Evolutionary conservation across 2,329 filamentous ascomycete genomes (phyloP), one percentile per base, ranked within the genome.

Genomic region (Colletotrichum incanum): DNA sequence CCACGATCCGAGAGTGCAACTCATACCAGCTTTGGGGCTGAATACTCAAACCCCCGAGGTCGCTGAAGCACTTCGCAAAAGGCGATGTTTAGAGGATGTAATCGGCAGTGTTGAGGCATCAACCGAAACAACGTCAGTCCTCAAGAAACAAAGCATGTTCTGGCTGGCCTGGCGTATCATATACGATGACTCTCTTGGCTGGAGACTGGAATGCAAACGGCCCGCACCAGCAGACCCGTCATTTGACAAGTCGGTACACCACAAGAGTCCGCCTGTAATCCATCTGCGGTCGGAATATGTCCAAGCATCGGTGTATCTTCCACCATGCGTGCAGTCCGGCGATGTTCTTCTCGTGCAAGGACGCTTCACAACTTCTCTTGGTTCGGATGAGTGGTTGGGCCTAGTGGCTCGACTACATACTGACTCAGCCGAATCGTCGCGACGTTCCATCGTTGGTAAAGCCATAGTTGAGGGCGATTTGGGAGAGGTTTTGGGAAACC

Each of bases 401-500:
- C 28, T 34, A 9, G 18, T n/a, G 2, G 50, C 50, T 34, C 18
- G 50, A 8, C 18, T n/a, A 20, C 2, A 34, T 12, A 28, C 11
- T 5, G 18, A 18, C 28, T 34, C 28, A 9, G 26, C 9, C 5
- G 18, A 34, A 4, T 9, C 50, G 18, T 34, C 3, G 4, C 50
- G 50, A 11, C 26, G 2, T 20, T 5, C 14, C 9, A 20, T 54
- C 9, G 16, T 28, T 3, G 50, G 26, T 11, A 31, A 52, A 31
- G 26, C 16, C 14, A 18, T 20, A 11, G 16, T 31, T 0, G 14
- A 52, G 7, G 16, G 7, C 8, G 0, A 20, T 52, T 52, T 20
- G 5, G 5, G 2, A 1, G 3, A 2, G 3, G 1, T 2, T 9
- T 31, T 20, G 0, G 7, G 16, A 7, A 2, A 1, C 23, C 26